Evolutionary conservation across 192 early-diverging fungal species (phyloP).

Genomic region (Umbelopsis sp.): DNA sequence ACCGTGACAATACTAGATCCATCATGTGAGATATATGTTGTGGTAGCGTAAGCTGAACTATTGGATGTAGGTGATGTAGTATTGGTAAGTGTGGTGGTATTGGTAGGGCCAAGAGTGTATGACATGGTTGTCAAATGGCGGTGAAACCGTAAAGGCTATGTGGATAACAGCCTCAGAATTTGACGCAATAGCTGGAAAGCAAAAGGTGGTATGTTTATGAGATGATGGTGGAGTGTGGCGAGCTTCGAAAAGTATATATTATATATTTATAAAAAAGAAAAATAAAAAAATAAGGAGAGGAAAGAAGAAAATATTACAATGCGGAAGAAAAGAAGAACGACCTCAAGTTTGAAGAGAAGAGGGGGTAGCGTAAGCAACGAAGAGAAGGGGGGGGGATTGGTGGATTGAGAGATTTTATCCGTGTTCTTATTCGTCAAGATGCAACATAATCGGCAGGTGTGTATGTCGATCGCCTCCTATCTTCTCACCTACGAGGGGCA

Average conservation of each 20-base stretch:
- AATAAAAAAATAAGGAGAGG: too few species aligned
- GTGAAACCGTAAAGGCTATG: background rate
- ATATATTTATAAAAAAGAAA: background rate
- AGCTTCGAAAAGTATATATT: background rate
- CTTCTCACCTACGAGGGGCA: background rate
- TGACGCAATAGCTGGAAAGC: background rate
- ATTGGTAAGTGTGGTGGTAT: background rate
- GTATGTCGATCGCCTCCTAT: constrained; percentile 16
- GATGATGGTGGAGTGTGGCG: too few species aligned
- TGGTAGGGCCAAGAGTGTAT: background rate
- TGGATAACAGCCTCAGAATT: background rate
- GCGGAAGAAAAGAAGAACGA: background rate
- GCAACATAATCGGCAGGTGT: constrained; percentile 15
- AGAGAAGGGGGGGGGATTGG: background rate
- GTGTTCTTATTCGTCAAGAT: constrained; percentile 1
- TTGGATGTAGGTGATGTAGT: background rate
- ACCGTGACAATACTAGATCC: background rate
- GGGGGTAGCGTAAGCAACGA: background rate
- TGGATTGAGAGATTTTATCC: background rate
- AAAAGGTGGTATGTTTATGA: background rate
- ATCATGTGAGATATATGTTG: constrained; percentile 5
- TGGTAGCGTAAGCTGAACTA: background rate
- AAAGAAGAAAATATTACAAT: background rate
- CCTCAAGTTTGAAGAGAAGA: background rate
- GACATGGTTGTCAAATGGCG: background rate